These are phyloP conservation scores for Paecilomyces dactylethromorphus DNA, from an alignment of 2,329 filamentous ascomycete genomes.

Conservation along the genomic window DNA sequence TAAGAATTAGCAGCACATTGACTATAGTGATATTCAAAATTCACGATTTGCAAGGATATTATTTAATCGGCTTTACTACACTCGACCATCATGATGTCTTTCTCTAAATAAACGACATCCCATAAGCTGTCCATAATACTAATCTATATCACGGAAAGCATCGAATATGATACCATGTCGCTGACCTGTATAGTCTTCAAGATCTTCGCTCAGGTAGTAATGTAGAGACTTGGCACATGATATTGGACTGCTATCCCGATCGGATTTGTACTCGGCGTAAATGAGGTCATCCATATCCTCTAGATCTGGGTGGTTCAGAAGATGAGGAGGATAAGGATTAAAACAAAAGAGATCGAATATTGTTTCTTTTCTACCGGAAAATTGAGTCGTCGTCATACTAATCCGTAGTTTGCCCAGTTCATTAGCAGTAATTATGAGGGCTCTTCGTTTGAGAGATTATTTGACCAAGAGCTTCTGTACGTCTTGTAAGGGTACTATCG, in stretches of 20 bases:
- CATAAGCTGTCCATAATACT: too few relatives aligned
- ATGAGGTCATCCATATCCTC: not conserved
- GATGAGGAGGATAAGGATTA: not conserved
- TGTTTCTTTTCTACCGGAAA: not conserved
- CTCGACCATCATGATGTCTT: too few relatives aligned
- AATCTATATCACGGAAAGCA: not conserved
- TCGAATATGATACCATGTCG: not conserved
- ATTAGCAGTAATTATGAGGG: not conserved
- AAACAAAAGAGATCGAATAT: not conserved
- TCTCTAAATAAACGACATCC: too few relatives aligned
- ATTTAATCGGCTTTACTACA: too few relatives aligned
- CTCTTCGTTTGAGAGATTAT: not conserved
- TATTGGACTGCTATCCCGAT: not conserved
- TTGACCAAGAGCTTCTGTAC: not conserved
- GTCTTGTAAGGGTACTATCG: not conserved
- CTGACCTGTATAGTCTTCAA: not conserved
- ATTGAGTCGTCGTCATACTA: not conserved
- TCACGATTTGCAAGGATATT: too few relatives aligned
- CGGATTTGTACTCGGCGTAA: not conserved
- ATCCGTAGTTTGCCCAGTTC: not conserved
- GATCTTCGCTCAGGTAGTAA: not conserved
- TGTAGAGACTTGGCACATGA: not conserved
- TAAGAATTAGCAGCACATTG: too few relatives aligned
- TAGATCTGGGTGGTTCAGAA: not conserved
- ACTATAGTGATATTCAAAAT: too few relatives aligned